Evolutionary conservation across 1,284 basidiomycete species (phyloP).

Genomic region (Puccinia polysora): DNA sequence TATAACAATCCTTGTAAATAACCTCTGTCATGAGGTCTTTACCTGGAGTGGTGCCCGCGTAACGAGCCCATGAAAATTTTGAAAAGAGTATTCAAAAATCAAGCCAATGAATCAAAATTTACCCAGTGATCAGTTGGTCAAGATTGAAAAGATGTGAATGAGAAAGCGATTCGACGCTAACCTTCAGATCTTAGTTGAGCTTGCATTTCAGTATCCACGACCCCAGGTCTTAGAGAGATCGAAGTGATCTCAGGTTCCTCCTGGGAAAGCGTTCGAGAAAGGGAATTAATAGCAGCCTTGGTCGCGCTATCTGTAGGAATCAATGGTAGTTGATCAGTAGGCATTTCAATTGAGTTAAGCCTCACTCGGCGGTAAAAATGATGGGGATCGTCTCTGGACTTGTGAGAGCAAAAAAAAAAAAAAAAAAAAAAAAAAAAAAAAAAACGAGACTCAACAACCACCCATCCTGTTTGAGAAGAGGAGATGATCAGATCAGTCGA

Average conservation of each 20-base stretch:
- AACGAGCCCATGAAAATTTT: too few species aligned
- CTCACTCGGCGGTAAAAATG: too few species aligned
- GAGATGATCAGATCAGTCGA: too few species aligned
- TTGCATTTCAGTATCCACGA: conserved; percentile 20
- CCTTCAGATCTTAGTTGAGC: not conserved
- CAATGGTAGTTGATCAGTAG: too few species aligned
- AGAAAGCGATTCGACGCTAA: too few species aligned
- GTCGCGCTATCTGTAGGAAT: conserved; percentile 21
- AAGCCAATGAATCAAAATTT: too few species aligned
- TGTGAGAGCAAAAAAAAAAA: not conserved
- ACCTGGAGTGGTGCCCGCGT: too few species aligned
- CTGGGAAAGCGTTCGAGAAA: conserved; percentile 4
- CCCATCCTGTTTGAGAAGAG: not conserved
- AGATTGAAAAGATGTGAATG: not conserved
- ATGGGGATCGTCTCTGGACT: too few species aligned
- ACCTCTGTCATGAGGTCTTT: not conserved
- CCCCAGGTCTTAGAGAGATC: conserved; percentile 7
- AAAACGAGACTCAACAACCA: too few species aligned
- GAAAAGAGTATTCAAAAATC: too few species aligned
- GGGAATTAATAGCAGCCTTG: conserved; percentile 17
- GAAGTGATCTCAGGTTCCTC: conserved; percentile 1
- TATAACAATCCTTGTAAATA: not conserved
- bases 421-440: not conserved
- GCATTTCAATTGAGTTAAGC: too few species aligned
- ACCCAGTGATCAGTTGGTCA: not conserved